Evolutionary conservation across 2,329 filamentous ascomycete genomes (phyloP), one percentile per base, ranked within the genome.

Genomic region (Thielaviopsis populi): DNA sequence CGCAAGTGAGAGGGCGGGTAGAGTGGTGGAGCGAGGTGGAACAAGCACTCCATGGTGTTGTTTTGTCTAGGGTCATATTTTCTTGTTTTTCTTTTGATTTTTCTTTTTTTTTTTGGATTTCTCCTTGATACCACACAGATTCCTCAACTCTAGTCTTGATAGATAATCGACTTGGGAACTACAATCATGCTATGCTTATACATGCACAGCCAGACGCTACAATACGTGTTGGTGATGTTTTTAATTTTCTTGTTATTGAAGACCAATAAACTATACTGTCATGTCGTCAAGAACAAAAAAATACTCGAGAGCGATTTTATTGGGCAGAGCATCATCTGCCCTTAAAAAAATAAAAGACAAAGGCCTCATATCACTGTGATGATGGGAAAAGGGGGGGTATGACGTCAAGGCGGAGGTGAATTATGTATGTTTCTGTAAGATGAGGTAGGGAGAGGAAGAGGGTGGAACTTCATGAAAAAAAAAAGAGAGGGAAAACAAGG

Each of bases 1-100:
- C 76, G 76, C 68, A 80, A 77, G 71, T 56, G 24, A 50, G 37
- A 22, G 22, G 50, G 30, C 30, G 30, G 30, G 30, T 33, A 33
- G 33, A 8, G 33, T 37, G 33, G 33, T 8, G 33, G 46, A 50
- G 4, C 46, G 19, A 61, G 15, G 2, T 27, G 27, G 24, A 30
- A 61, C 17, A 27, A 27, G 37, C 22, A 24, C 10, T 11, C 40
- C n/a, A 22, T 3, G 17, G 13, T 17, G 19, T 59, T 59, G 17
- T n/a, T 43, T 24, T 50, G 10, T 50, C 46, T 27, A 50, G 19
- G 11, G 46, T 15, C 22, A 27, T 27, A 24, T 50, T 50, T 46
- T 46, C 19, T 46, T 19, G 17, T 22, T 46, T 7, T 22, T 19
- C n/a, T 40, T 11, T 42, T 2, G n/a, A n/a, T n/a, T n/a, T n/a